phyloP scores from a whole-genome alignment of 2,329 filamentous ascomycete genomes.

The Fusarium chuoi region DNA sequence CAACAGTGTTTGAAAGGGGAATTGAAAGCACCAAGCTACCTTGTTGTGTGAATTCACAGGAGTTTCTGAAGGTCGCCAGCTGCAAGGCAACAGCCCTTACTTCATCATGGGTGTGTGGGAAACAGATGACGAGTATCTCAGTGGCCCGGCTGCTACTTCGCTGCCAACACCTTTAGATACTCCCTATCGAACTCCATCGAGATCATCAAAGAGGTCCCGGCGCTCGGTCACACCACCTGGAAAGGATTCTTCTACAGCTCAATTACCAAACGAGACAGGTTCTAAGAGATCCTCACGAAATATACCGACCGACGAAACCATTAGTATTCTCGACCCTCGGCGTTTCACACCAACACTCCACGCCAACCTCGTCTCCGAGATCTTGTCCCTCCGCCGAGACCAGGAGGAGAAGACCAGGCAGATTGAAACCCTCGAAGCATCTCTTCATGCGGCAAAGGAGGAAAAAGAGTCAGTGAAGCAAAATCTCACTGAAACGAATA shows the following conservation, averaged over 20 bases:
- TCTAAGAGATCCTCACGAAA: constrained; percentile 68
- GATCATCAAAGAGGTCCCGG: constrained; percentile 68
- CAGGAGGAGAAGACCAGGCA: constrained; percentile 88
- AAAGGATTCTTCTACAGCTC: constrained; percentile 67
- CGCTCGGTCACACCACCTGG: constrained; percentile 74
- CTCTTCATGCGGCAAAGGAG: constrained; percentile 74
- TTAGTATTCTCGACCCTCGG: constrained; percentile 84
- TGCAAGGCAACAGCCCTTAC: neutral
- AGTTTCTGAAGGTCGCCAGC: neutral
- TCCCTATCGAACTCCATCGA: constrained; percentile 78
- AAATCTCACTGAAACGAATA: constrained; percentile 70
- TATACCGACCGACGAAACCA: constrained; percentile 71
- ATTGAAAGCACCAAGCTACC: neutral
- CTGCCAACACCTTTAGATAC: constrained; percentile 78
- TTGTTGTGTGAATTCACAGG: neutral
- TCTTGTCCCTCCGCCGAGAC: constrained; percentile 85
- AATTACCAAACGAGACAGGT: constrained; percentile 55
- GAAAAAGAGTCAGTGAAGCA: constrained; percentile 79
- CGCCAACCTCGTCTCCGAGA: constrained; percentile 94
- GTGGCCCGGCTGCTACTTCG: constrained; percentile 63
- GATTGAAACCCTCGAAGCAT: constrained; percentile 85
- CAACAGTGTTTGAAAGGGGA: neutral
- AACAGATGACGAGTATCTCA: constrained; percentile 70
- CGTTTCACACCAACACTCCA: constrained; percentile 96
- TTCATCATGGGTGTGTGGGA: constrained; percentile 67